Percentiles rank a stretch among this genome's conserved stretches.
Evolutionary conservation across 2,329 filamentous ascomycete genomes (phyloP).

Genomic region (Fusarium sp.): DNA sequence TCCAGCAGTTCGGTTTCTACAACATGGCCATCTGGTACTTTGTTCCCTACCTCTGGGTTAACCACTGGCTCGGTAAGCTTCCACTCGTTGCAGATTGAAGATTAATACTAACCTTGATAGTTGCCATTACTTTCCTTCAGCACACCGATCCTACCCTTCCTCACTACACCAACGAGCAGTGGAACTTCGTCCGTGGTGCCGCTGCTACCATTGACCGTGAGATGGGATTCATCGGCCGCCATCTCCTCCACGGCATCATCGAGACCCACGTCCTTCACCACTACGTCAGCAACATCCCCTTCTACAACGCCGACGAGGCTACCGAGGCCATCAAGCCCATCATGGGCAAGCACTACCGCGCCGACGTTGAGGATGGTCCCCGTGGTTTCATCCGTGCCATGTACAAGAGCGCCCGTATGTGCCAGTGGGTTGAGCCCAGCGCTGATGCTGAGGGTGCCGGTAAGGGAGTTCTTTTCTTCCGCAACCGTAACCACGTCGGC

Average conservation of each 20-base stretch:
- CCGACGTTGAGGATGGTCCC: slow-evolving; percentile 80
- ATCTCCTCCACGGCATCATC: slow-evolving; percentile 93
- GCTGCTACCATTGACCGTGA: slow-evolving; percentile 97
- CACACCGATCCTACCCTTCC: slow-evolving; percentile 95
- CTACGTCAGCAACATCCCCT: slow-evolving; percentile 95
- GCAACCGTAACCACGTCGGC: slow-evolving; percentile 91
- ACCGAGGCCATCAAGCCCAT: slow-evolving; percentile 92
- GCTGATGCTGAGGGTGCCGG: slow-evolving; percentile 83
- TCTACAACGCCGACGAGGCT: slow-evolving; percentile 96
- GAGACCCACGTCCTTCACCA: slow-evolving; percentile 99
- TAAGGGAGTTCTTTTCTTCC: slow-evolving; percentile 91
- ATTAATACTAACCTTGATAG: slow-evolving; percentile 61
- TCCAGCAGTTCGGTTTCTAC: slow-evolving; percentile 81
- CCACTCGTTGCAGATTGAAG: neutral
- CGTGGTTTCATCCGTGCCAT: slow-evolving; percentile 87
- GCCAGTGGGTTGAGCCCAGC: slow-evolving; percentile 97
- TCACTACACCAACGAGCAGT: slow-evolving; percentile 87
- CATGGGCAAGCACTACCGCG: slow-evolving; percentile 96
- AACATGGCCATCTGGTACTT: slow-evolving; percentile 97
- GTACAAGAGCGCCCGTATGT: slow-evolving; percentile 84
- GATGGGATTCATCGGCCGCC: slow-evolving; percentile 93
- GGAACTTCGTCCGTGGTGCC: slow-evolving; percentile 94
- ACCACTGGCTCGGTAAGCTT: slow-evolving; percentile 95
- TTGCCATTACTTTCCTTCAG: slow-evolving; percentile 97
- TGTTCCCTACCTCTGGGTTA: slow-evolving; percentile 95